Evolutionary conservation across 345 rosid species (phyloP), one percentile per base, ranked within the genome.

Genomic region (Litchi chinensis): DNA sequence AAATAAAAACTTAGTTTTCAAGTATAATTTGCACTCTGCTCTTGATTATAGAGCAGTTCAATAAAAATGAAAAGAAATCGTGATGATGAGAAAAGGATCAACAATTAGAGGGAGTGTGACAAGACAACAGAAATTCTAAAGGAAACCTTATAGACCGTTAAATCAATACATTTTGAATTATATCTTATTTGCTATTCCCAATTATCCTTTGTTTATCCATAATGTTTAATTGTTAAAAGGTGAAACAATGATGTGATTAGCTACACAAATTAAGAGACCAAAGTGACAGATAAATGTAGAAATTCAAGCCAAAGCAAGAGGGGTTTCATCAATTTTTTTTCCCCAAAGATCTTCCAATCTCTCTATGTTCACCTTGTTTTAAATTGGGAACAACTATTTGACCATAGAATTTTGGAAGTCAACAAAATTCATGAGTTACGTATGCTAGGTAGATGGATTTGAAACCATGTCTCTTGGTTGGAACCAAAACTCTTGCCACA

Each of bases 51-150:
- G 65, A 32, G 26, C 22, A 66, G 12, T 26, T 19, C 62, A 28
- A 32, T 5, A 24, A 12, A 50, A 50, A 52, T 52, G 48, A 19
- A 50, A 50, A n/a, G 15, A 19, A 11, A 52, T 44, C 41, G 44
- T 18, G 21, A 46, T 46, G 48, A 56, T 76, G 11, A 26, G 18
- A 67, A 39, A 75, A 12, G 24, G 24, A 66, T 15, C 73, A 67
- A 19, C 39, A 76, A 52, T 37, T 39, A 48, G 11, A 16, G 8
- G 24, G 22, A 37, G 67, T 6, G 0, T 21, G 41, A 16, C 44
- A 76, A 76, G 72, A 68, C 52, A 65, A 65, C 26, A 46, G 9
- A 75, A 57, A 57, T 18, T 57, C 10, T n/a, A 57, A 18, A 57
- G 4, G 24, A n/a, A 57, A 57, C 63, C 63, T 19, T 16, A 57